Base-by-base conservation (phyloP, 2,329 filamentous ascomycete species). In the Elsinoe australis region DNA sequence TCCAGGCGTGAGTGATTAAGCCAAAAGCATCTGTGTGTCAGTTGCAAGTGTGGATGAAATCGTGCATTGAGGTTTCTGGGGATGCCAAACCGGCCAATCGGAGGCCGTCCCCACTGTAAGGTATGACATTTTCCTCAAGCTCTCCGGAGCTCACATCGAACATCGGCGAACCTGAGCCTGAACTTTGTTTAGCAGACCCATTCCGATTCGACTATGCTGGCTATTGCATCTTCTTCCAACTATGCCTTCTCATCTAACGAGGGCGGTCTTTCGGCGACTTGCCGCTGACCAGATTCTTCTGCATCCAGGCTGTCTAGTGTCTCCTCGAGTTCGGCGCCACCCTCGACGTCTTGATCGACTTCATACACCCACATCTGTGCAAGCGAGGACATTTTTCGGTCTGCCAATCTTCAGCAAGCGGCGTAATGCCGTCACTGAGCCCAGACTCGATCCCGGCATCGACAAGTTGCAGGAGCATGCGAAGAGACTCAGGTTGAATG, bases 361-460 rank as follows among this genome's bases (percentile, higher is more conserved):
- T 28, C 2, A 4, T 10, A 9, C 39, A n/a, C n/a, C n/a, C n/a
- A n/a, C n/a, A n/a, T n/a, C n/a, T n/a, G n/a, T 62, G 5, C 70
- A 73, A 54, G 66, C 70, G 41, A 70, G 81, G 53, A 74, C 74
- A 3, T 79, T 89, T 50, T 73, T 88, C 57, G 73, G 74, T 19
- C 68, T 87, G 38, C 76, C 51, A 47, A 54, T 61, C 49, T 63
- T 85, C 55, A 62, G 71, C 53, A 79, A 80, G 56, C 68, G 78
- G 3, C 72, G 78, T 48, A 63, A 62, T 51, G 69, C 75, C 49
- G 65, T 80, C 34, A 82, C 79, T 61, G 71, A 78, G 17, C 71
- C 80, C 44, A 74, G 80, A 56, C 69, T 81, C 52, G 84, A 80
- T 58, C 83, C 79, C 0, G 88, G 87, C 47, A 77, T 88, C 58